Conservation (phyloP, 306 rosid species). For the Prosopis cineraria region DNA sequence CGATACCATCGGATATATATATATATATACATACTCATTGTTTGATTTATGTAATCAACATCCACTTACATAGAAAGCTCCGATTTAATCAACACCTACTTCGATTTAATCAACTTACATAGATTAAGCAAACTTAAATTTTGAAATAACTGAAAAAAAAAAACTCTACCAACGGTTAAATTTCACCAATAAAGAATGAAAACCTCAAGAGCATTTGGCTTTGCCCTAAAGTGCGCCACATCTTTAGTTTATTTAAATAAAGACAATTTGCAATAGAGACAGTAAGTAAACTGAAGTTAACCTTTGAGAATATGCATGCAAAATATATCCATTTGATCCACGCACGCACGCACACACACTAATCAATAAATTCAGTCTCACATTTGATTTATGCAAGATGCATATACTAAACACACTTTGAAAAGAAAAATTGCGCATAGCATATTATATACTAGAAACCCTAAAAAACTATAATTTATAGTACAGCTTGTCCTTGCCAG, state of each 20-base stretch:
- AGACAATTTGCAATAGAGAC: background rate
- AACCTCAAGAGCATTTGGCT: background rate
- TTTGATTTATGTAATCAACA: background rate
- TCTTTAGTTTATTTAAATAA: background rate
- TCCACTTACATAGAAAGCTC: no score
- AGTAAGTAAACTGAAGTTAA: background rate
- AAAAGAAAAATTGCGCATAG: no score
- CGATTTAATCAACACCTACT: background rate
- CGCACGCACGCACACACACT: no score
- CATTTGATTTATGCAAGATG: background rate
- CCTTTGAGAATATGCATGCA: background rate
- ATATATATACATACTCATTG: background rate
- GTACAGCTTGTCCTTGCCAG: no score
- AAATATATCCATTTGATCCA: background rate
- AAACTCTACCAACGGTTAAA: background rate
- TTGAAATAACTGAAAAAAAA: background rate
- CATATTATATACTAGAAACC: no score
- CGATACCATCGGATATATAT: no score
- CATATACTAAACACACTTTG: background rate
- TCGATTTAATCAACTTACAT: no score
- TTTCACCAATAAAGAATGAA: background rate
- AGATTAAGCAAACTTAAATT: background rate
- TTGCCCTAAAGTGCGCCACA: background rate
- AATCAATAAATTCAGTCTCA: background rate
- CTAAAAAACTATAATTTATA: no score